Conservation (phyloP, 768 basidiomycete species). For the Suillus subalutaceus region DNA sequence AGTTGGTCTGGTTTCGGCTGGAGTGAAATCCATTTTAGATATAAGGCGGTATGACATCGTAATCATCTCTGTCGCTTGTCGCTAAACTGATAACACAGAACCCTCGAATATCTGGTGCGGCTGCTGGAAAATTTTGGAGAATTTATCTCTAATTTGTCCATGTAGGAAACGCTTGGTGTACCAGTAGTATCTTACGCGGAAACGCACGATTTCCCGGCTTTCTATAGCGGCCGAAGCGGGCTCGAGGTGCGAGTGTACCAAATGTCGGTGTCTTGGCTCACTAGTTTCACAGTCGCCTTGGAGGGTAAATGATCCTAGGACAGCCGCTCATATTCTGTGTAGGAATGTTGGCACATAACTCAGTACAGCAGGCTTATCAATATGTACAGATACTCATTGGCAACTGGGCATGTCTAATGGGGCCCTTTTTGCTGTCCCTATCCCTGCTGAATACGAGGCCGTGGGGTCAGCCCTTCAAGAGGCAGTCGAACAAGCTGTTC, state of each 20-base stretch:
- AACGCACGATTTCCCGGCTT: slow-evolving; percentile 89
- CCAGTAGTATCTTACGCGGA: slow-evolving; percentile 81
- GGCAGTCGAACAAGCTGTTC: slow-evolving; percentile 82
- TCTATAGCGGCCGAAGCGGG: slow-evolving; percentile 86
- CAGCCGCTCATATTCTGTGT: slow-evolving; percentile 81
- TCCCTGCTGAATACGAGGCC: slow-evolving; percentile 74
- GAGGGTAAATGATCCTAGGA: slow-evolving; percentile 60
- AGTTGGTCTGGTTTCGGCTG: slow-evolving; percentile 90
- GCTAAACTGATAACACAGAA: slow-evolving; percentile 44
- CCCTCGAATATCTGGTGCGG: slow-evolving; percentile 76
- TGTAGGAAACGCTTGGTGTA: slow-evolving; percentile 92
- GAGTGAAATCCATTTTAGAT: slow-evolving; percentile 94
- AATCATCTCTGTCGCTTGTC: not conserved
- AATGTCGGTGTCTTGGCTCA: not conserved
- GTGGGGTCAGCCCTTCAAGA: slow-evolving; percentile 71
- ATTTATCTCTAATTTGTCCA: not conserved
- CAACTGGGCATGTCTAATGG: slow-evolving; percentile 77
- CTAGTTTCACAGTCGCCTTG: slow-evolving; percentile 68
- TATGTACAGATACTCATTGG: slow-evolving; percentile 60
- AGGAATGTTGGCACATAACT: slow-evolving; percentile 25
- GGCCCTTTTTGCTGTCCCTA: slow-evolving; percentile 85
- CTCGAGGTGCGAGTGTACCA: slow-evolving; percentile 54
- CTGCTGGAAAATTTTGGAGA: not conserved
- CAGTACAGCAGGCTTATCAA: not conserved
- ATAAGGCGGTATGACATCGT: slow-evolving; percentile 64